phyloP scores from a whole-genome alignment of 345 rosid species.

The Brassica napus region DNA sequence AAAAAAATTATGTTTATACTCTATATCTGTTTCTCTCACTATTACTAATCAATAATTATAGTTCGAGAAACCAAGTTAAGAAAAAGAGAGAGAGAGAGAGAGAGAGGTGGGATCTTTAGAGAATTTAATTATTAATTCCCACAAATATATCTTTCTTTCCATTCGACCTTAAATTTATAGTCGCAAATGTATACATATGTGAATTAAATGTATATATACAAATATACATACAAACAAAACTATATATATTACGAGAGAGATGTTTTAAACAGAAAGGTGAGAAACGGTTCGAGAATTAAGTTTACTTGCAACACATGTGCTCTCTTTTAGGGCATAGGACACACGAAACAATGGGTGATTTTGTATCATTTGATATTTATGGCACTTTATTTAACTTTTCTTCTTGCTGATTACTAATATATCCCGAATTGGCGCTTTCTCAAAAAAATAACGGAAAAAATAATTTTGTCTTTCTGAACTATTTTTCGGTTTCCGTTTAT shows the following conservation, averaged over 20 bases:
- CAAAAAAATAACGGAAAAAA: background rate
- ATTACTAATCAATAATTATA: slow-evolving; percentile 21
- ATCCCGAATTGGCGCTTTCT: slow-evolving; percentile 13
- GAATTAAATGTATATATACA: background rate
- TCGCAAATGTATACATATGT: background rate
- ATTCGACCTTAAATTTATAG: slow-evolving; percentile 32
- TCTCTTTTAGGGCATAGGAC: slow-evolving; percentile 35
- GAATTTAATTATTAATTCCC: slow-evolving; percentile 11
- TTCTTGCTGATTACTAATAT: slow-evolving; percentile 10
- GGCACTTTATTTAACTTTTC: slow-evolving; percentile 29
- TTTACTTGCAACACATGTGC: slow-evolving; percentile 43
- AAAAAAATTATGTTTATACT: background rate
- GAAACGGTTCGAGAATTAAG: slow-evolving; percentile 53
- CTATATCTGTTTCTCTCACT: background rate
- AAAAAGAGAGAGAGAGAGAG: background rate
- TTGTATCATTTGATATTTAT: slow-evolving; percentile 27
- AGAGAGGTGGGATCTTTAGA: slow-evolving; percentile 18
- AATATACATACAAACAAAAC: background rate
- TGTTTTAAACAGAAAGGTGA: slow-evolving; percentile 44
- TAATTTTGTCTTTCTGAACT: background rate
- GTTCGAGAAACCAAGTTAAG: slow-evolving; percentile 18
- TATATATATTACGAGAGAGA: background rate
- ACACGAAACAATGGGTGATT: slow-evolving; percentile 40
- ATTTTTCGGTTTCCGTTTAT: slow-evolving; percentile 28
- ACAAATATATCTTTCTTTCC: slow-evolving; percentile 20